Percentiles rank a stretch among this genome's conserved stretches.
These are phyloP conservation scores for Leccinum variicolor DNA, from an alignment of 768 basidiomycete species.

Conservation along the genomic window DNA sequence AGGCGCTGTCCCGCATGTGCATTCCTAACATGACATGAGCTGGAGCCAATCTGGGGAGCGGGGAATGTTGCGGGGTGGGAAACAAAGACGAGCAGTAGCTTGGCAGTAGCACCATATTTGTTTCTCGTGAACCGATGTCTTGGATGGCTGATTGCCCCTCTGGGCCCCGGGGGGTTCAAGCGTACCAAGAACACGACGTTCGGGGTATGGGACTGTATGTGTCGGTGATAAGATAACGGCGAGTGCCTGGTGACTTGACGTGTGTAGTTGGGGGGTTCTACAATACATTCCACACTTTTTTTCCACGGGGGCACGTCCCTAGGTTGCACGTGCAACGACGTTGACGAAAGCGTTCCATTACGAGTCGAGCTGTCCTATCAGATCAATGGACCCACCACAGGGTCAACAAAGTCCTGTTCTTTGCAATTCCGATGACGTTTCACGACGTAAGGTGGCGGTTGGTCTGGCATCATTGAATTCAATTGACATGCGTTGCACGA, in stretches of 20 bases:
- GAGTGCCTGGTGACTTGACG: background rate
- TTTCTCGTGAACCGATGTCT: background rate
- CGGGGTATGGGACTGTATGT: background rate
- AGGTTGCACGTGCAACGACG: background rate
- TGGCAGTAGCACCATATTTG: background rate
- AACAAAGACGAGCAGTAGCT: conserved; percentile 10
- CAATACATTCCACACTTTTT: background rate
- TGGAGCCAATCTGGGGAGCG: conserved; percentile 9
- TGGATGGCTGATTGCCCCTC: background rate
- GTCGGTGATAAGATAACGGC: conserved; percentile 4
- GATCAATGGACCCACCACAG: background rate
- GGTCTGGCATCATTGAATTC: background rate
- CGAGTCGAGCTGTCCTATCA: background rate
- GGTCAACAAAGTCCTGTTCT: conserved; percentile 1
- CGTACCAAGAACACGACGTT: conserved; percentile 8
- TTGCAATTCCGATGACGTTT: conserved; percentile 7
- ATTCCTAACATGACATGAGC: conserved; percentile 14
- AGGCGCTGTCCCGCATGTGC: background rate
- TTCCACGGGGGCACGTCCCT: conserved; percentile 12
- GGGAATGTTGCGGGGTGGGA: conserved; percentile 23
- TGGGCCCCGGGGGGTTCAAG: conserved; percentile 21
- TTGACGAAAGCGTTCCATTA: background rate
- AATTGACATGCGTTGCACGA: background rate
- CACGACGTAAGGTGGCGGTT: background rate
- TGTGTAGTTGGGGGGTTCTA: background rate